Evolutionary conservation across 805 yeast genomes (phyloP).

Genomic region (Kodamaea laetipori): DNA sequence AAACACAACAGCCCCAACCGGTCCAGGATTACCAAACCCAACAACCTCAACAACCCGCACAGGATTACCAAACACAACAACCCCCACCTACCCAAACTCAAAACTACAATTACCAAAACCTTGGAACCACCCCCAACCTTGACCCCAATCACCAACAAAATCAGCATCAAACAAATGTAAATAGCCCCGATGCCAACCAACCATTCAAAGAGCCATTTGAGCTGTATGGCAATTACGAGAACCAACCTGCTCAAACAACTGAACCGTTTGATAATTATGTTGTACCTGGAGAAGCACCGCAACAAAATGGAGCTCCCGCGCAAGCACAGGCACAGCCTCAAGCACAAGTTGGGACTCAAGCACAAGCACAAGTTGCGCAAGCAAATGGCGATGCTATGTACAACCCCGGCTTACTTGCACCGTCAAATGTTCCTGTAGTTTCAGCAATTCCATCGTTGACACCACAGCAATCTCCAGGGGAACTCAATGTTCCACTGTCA

Average conservation of each 20-base stretch:
- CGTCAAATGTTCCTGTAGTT: neutral
- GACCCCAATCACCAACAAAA: slow-evolving; percentile 1
- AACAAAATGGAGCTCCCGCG: neutral
- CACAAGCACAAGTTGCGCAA: neutral
- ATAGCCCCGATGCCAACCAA: slow-evolving; percentile 6
- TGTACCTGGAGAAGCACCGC: neutral
- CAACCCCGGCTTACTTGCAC: neutral
- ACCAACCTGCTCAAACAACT: slow-evolving; percentile 12
- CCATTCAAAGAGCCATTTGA: slow-evolving; percentile 30
- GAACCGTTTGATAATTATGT: slow-evolving; percentile 33
- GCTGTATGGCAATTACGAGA: slow-evolving; percentile 24
- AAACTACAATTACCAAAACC: too few relatives aligned
- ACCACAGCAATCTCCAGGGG: slow-evolving; percentile 7
- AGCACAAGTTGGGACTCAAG: neutral
- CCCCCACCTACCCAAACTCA: slow-evolving; percentile 1
- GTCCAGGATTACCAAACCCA: slow-evolving; percentile 4
- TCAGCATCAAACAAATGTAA: slow-evolving; percentile 2
- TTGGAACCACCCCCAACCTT: slow-evolving; percentile 1
- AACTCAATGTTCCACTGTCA: neutral
- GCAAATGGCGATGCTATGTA: neutral
- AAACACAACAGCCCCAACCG: slow-evolving; percentile 1
- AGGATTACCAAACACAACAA: slow-evolving; percentile 2
- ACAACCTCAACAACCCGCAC: neutral
- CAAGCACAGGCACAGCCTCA: neutral
- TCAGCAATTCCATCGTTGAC: neutral